Evolutionary conservation across 1,284 basidiomycete species (phyloP).

Genomic region (Marasmius sp.): DNA sequence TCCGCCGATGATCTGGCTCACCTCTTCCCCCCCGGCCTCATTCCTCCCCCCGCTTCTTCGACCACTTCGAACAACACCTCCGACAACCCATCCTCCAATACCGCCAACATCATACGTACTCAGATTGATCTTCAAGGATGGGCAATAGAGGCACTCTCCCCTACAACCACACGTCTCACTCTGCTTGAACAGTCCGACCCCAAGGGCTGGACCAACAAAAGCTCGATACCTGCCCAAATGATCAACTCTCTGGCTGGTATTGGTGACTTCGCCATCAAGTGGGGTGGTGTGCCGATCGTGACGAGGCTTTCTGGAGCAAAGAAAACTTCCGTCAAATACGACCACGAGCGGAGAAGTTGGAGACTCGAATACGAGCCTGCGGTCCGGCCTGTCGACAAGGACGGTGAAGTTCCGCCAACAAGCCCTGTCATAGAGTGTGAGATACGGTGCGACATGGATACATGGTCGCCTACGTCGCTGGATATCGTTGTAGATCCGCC

Average conservation of each 20-base stretch:
- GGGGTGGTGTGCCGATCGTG: conserved; percentile 88
- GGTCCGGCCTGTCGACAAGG: conserved; percentile 18
- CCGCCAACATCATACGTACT: conserved; percentile 83
- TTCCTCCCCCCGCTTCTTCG: not conserved
- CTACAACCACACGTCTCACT: conserved; percentile 92
- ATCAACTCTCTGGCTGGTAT: conserved; percentile 83
- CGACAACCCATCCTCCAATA: conserved; percentile 67
- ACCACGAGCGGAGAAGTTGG: conserved; percentile 84
- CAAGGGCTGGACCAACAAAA: conserved; percentile 96
- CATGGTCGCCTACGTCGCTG: conserved; percentile 75
- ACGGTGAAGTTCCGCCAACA: conserved; percentile 11
- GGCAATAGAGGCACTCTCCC: conserved; percentile 95
- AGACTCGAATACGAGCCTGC: conserved; percentile 83
- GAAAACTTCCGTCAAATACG: conserved; percentile 76
- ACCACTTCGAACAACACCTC: conserved; percentile 84
- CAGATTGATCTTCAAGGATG: conserved; percentile 96
- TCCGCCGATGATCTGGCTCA: conserved; percentile 49
- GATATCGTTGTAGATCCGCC: conserved; percentile 95
- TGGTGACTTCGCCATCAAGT: conserved; percentile 93
- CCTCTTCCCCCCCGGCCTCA: not conserved
- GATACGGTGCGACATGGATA: conserved; percentile 90
- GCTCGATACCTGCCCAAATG: conserved; percentile 91
- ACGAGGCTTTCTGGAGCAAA: conserved; percentile 85
- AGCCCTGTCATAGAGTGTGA: conserved; percentile 84
- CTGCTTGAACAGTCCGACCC: conserved; percentile 97